These are phyloP conservation scores for Quercus lobata DNA, from an alignment of 331 rosid genomes.

Conservation along the genomic window DNA sequence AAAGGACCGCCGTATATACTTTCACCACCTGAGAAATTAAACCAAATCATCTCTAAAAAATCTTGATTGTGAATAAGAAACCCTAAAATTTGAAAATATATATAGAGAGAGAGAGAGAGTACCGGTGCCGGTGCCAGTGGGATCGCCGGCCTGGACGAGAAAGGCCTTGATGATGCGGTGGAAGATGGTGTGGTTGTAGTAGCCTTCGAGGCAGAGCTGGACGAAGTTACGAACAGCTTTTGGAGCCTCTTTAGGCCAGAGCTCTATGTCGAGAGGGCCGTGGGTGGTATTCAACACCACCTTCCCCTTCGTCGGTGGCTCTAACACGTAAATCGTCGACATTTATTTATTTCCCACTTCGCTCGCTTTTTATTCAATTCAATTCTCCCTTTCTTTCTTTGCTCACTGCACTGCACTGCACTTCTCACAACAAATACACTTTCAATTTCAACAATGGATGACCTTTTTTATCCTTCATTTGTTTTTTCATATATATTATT, in stretches of 20 bases:
- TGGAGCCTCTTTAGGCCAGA: slow-evolving; percentile 97
- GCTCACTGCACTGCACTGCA: no score
- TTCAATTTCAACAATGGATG: no score
- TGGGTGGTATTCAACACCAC: slow-evolving; percentile 76
- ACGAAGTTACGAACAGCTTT: slow-evolving; percentile 93
- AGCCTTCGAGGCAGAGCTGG: slow-evolving; percentile 93
- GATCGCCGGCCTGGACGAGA: slow-evolving; percentile 86
- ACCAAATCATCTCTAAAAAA: background rate
- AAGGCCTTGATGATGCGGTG: slow-evolving; percentile 85
- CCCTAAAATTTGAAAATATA: no score
- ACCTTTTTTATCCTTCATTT: no score
- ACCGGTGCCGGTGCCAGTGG: slow-evolving; percentile 92
- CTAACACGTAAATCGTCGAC: slow-evolving; percentile 90
- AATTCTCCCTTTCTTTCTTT: no score
- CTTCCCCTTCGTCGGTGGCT: slow-evolving; percentile 96
- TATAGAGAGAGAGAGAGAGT: background rate
- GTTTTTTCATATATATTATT: no score
- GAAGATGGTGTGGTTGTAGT: slow-evolving; percentile 70
- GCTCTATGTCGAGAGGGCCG: slow-evolving; percentile 88
- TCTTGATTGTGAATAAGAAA: no score
- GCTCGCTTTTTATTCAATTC: background rate
- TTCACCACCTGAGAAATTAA: slow-evolving; percentile 61
- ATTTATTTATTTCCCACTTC: slow-evolving; percentile 26
- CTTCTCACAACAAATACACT: no score
- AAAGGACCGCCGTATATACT: slow-evolving; percentile 77